Base-by-base conservation (phyloP, 129 eudicot genomes). In the Tagetes patula region DNA sequence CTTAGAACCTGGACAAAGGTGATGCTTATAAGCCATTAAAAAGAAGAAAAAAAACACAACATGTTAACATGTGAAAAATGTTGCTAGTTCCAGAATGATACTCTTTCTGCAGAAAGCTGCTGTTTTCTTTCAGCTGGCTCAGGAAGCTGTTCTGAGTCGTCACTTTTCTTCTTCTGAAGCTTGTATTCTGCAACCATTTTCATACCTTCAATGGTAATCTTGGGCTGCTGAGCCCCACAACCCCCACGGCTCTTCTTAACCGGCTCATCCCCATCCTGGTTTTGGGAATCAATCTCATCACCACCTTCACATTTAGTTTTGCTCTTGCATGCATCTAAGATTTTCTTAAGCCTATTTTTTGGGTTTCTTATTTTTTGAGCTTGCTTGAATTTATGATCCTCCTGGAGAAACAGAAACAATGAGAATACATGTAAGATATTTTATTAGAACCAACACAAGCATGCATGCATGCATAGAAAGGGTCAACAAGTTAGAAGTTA, bases 211-310 rank as follows among this genome's bases (percentile, higher is more conserved):
- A 95, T 88, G 36, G 93, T 84, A 63, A 95, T 86, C 77, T 91
- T 88, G 30, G 99, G 99, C 82, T 90, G 99, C 81, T 90, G 99
- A 32, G 99, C 97, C 54, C 99, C 97, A 80, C 99, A 95, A 38
- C 97, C 99, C 50, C 99, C 97, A 71, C 97, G 82, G 37, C 84
- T 77, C 84, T 90, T 95, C 81, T 88, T 90, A 45, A 86, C 87
- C 3, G 93, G 93, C 75, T 88, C 98, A 52, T 84, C 99, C 13
- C 84, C 72, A n/a, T 90, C 96, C 73, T 88, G 91, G 65, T 82
- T 87, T 77, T 86, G 97, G 20, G 88, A 84, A 66, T 95, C 96
- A 67, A 95, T 83, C 48, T 90, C 97, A 56, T 95, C 97, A 78
- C 99, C 99, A 55, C 99, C 99, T 4, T 95, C 99, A 78, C 99